phyloP scores from a whole-genome alignment of 2,329 filamentous ascomycete species.

The Zymoseptoria passerinii region DNA sequence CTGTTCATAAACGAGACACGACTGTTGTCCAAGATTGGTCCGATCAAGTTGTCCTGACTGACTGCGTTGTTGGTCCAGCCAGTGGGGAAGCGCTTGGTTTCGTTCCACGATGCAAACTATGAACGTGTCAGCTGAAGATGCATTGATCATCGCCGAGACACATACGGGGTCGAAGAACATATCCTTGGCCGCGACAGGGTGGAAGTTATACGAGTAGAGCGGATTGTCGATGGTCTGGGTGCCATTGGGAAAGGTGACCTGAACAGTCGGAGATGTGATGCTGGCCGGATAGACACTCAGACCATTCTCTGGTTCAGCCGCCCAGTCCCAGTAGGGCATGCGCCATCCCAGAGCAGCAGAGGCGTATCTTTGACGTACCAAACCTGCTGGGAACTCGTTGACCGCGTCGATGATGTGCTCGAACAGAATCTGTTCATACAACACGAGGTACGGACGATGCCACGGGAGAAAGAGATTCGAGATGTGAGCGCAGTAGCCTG shows the following conservation, averaged over 20 bases:
- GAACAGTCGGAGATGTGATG: constrained; percentile 33
- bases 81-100: constrained; percentile 52
- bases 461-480: constrained; percentile 70
- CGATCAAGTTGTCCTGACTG: constrained; percentile 54
- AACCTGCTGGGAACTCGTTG: constrained; percentile 33
- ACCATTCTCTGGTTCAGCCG: constrained; percentile 29
- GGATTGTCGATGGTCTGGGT: constrained; percentile 28
- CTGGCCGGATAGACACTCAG: constrained; percentile 32
- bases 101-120: constrained; percentile 51
- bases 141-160: constrained; percentile 6
- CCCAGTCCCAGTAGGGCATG: constrained; percentile 44
- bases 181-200: constrained; percentile 49
- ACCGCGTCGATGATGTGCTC: constrained; percentile 35
- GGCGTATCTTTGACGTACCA: constrained; percentile 32
- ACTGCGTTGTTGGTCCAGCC: constrained; percentile 34
- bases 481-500: constrained; percentile 70
- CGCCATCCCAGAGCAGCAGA: constrained; percentile 35
- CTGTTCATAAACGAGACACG: constrained; percentile 50
- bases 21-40: constrained; percentile 43
- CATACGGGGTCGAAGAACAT: constrained; percentile 55
- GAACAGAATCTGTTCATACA: constrained; percentile 40
- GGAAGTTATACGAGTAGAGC: constrained; percentile 29
- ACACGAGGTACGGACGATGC: constrained; percentile 71
- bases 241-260: constrained; percentile 28
- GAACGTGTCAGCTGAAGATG: background rate